Evolutionary conservation across 805 yeast species (phyloP).

Genomic region (Scheffersomyces lignosus): DNA sequence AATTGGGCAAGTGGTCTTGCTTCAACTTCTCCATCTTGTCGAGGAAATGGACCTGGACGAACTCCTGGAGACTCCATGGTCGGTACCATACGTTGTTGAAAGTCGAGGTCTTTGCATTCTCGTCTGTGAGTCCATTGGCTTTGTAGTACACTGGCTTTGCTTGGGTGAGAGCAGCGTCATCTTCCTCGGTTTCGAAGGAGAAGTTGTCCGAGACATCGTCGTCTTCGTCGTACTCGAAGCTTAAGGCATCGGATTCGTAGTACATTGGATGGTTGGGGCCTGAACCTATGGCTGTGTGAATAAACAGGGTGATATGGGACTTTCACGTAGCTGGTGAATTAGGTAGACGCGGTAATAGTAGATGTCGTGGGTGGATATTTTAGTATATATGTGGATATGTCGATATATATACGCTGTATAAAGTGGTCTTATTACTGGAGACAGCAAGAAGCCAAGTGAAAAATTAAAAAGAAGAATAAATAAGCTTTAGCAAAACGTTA

Average conservation of each 20-base stretch:
- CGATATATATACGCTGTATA: too few species aligned
- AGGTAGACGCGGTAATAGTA: too few species aligned
- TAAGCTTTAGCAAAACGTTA: too few species aligned
- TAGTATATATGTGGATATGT: too few species aligned
- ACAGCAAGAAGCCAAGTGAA: too few species aligned
- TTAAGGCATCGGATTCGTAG: slow-evolving; percentile 7
- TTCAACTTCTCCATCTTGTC: slow-evolving; percentile 21
- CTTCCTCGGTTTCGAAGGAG: slow-evolving; percentile 11
- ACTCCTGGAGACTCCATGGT: slow-evolving; percentile 28
- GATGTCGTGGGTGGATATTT: too few species aligned
- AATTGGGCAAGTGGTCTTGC: slow-evolving; percentile 24
- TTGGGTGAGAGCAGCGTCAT: slow-evolving; percentile 11
- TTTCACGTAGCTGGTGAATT: too few species aligned
- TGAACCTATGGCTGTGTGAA: neutral
- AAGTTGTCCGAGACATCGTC: slow-evolving; percentile 5
- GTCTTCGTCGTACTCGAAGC: slow-evolving; percentile 24
- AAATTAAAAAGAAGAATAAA: too few species aligned
- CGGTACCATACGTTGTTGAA: slow-evolving; percentile 16
- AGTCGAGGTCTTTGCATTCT: slow-evolving; percentile 8
- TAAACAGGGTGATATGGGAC: too few species aligned
- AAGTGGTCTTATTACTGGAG: too few species aligned
- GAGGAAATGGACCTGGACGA: slow-evolving; percentile 23
- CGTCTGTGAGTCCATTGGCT: slow-evolving; percentile 4
- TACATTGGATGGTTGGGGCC: slow-evolving; percentile 1
- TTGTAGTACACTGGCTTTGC: slow-evolving; percentile 10